Base-by-base conservation (phyloP, 2,329 filamentous ascomycete genomes). In the Phaeoacremonium minimum region DNA sequence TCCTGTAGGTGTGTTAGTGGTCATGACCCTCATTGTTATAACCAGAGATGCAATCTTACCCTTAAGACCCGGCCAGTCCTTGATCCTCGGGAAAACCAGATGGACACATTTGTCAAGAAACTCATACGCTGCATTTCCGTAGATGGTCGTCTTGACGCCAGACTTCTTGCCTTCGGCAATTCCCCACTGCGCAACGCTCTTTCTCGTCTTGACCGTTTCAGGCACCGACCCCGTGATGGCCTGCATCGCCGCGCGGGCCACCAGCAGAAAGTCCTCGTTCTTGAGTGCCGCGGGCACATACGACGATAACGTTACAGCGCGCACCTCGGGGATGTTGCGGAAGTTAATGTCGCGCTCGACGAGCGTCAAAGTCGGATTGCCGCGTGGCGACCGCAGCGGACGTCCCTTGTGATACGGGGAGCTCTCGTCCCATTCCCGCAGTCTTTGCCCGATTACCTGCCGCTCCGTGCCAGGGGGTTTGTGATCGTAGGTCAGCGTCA, bases 401-500 rank as follows among this genome's bases (percentile, higher is more conserved):
- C 93, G 77, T 63, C 95, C 95, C 68, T 89, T 87, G 72, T 90
- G 90, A 67, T 98, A 98, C 3, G 91, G 93, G 7, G 87, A 95
- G 35, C 84, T 86, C 50, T 84, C 90, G 42, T 91, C 85, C 93
- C 93, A 98, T 51, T 76, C 67, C 39, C 93, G 80, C 49, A 97
- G 68, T 44, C 87, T 80, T 42, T 87, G 66, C 36, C 67, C 61
- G n/a, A 61, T 59, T 20, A 55, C 50, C 48, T 58, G 73, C 56
- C 67, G 57, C 55, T 67, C 58, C 6, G 83, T 85, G 41, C 89
- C 90, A 0, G 90, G 90, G 2, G 88, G 86, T 35, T 70, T 78
- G 69, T 98, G 93, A 38, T 79, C 77, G 68, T 98, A 98, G 49
- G 85, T 80, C 53, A 98, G 75, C 32, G 89, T 85, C 69, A 97